Conservation (phyloP, 164 flowering plant species). For the Chimonanthus praecox region DNA sequence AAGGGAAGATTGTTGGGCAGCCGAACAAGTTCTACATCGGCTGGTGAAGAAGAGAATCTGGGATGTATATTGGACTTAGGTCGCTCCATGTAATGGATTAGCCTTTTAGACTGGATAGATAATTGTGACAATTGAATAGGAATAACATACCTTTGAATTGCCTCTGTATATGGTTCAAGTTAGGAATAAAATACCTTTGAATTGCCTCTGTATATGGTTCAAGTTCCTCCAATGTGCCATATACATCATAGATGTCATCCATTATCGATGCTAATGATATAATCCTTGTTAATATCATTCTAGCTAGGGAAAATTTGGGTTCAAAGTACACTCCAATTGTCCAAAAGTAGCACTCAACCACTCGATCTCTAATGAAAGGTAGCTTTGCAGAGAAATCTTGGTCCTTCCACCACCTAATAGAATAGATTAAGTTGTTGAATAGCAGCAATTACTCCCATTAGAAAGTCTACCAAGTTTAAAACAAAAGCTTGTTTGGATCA, state of each 20-base stretch:
- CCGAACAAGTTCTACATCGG: no score
- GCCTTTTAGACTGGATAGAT: no score
- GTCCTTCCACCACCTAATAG: slow-evolving; percentile 9
- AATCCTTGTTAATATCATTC: not conserved
- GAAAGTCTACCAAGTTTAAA: not conserved
- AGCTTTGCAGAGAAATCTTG: not conserved
- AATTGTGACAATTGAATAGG: not conserved
- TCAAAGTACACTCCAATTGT: slow-evolving; percentile 3
- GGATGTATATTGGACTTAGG: no score
- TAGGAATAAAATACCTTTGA: not conserved
- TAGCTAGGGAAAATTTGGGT: not conserved
- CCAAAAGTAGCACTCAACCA: slow-evolving; percentile 11
- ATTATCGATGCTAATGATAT: not conserved
- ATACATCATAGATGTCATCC: slow-evolving; percentile 4
- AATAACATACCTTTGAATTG: not conserved
- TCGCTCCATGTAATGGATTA: no score
- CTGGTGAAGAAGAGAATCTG: no score
- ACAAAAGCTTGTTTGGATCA: not conserved
- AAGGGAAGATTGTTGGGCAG: no score
- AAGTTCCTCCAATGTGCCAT: slow-evolving; percentile 8
- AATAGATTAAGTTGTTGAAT: no score
- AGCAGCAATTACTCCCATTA: not conserved
- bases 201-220: not conserved
- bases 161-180: not conserved
- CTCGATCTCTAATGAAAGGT: not conserved